Percentiles rank a stretch among this genome's conserved stretches.
phyloP scores from a whole-genome alignment of 139 green algal species.

The Nannochloris sp. region DNA sequence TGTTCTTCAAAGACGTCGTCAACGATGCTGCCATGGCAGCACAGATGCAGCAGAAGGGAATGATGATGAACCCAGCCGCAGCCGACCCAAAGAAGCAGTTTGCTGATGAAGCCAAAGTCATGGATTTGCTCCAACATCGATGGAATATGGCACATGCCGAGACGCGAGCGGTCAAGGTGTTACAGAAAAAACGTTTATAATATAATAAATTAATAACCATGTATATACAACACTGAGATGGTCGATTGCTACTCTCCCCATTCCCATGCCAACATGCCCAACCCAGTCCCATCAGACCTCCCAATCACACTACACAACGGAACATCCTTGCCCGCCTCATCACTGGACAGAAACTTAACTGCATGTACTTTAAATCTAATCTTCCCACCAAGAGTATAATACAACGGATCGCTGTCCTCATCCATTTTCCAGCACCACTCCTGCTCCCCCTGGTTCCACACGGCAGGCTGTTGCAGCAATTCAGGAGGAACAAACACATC shows the following conservation, averaged over 20 bases:
- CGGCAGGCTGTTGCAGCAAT: conserved; percentile 49
- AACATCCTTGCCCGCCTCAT: conserved; percentile 11
- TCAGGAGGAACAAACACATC: conserved; percentile 77
- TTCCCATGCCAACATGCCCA: conserved; percentile 32
- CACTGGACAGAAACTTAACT: conserved; percentile 10
- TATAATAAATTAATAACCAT: no score
- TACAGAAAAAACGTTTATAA: conserved; percentile 13
- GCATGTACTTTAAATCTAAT: conserved; percentile 24
- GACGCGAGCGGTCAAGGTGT: conserved; percentile 35
- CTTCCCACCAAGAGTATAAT: conserved; percentile 15
- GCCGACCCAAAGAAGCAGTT: conserved; percentile 59
- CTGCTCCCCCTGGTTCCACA: conserved; percentile 34
- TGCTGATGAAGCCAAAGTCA: conserved; percentile 50
- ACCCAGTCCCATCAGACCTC: conserved; percentile 16
- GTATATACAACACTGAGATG: no score
- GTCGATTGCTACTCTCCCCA: background rate
- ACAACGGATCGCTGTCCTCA: conserved; percentile 20
- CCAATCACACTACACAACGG: conserved; percentile 22
- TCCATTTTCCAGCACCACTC: conserved; percentile 21
- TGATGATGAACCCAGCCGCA: conserved; percentile 38
- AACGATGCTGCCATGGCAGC: conserved; percentile 75
- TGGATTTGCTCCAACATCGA: conserved; percentile 54
- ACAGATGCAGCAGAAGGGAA: conserved; percentile 45
- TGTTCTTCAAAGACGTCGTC: conserved; percentile 77
- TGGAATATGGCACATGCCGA: conserved; percentile 59